Base-by-base conservation (phyloP, 345 rosid genomes). In the Stellera chamaejasme region DNA sequence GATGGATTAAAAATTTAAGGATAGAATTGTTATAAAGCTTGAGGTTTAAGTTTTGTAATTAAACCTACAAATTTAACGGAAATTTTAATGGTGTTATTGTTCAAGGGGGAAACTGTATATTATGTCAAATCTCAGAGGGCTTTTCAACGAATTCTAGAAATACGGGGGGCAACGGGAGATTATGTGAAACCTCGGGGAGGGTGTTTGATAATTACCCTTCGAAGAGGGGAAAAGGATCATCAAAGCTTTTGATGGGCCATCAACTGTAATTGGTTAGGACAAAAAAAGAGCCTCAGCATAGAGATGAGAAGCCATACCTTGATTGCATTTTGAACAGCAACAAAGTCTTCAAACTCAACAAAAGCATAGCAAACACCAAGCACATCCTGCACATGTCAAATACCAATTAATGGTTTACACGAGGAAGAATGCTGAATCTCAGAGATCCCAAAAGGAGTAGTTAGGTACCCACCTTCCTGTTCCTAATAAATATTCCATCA, bases 331-430 rank as follows among this genome's bases (percentile, higher is more conserved):
- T 87, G 96, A 56, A 89, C 99, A 41, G 88, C 75, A 41, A 61
- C 13, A 52, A 87, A 74, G 74, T 93, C 99, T 80, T 89, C 99
- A 62, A 79, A 93, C 79, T 93, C 99, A 26, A 93, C 97, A 66
- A 89, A 93, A 11, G 99, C 99, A 68, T 87, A 93, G 79, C 96
- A 93, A 44, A 87, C 87, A 27, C 97, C 99, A 58, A 82, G 64
- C 62, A 81, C 82, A 75, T 93, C 99, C 99, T 87, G 80, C 75
- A 72, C 14, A 36, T 46, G 59, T 42, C 41, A 62, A 59, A 3
- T 23, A 23, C 28, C 15, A 63, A 58, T 61, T 73, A 23, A 55
- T 5, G 39, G 69, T 45, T 68, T 64, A 41, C 13, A 56, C 14
- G 42, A 19, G 26, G 15, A 41, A 2, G 19, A 48, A 47, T 6